These are phyloP conservation scores for Thozetella sp. DNA, from an alignment of 495 filamentous ascomycete species.

Conservation along the genomic window DNA sequence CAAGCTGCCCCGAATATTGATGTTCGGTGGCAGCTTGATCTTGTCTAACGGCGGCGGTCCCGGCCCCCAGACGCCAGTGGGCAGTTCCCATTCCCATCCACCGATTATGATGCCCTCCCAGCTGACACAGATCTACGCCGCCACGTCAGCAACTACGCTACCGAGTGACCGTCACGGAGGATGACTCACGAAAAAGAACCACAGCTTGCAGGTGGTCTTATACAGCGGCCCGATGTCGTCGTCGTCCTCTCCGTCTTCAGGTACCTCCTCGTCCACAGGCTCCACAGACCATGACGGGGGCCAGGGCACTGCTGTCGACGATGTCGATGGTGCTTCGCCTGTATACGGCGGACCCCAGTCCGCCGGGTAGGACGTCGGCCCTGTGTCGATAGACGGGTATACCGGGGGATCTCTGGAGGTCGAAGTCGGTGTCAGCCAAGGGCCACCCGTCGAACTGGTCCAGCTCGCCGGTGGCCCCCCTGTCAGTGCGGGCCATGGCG, in stretches of 20 bases:
- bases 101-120: constrained; percentile 3
- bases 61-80: constrained; percentile 4
- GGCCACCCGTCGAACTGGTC: background rate
- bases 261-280: background rate
- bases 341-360: background rate
- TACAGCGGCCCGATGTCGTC: background rate
- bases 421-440: background rate
- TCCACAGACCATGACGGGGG: background rate
- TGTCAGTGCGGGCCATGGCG: constrained; percentile 5
- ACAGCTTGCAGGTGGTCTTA: constrained; percentile 5
- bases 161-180: background rate
- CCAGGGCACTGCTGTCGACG: background rate
- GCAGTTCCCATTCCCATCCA: constrained; percentile 5
- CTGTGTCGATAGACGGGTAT: background rate
- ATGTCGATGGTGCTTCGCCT: background rate
- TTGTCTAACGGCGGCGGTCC: background rate
- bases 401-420: background rate
- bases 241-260: constrained; percentile 5
- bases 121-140: background rate
- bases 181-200: constrained; percentile 7
- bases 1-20: background rate
- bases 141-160: background rate
- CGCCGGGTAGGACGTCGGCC: background rate
- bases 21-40: background rate
- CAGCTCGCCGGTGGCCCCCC: constrained; percentile 3